Evolutionary conservation across 805 yeast genomes (phyloP).

Genomic region (Phaffomyces antillensis): DNA sequence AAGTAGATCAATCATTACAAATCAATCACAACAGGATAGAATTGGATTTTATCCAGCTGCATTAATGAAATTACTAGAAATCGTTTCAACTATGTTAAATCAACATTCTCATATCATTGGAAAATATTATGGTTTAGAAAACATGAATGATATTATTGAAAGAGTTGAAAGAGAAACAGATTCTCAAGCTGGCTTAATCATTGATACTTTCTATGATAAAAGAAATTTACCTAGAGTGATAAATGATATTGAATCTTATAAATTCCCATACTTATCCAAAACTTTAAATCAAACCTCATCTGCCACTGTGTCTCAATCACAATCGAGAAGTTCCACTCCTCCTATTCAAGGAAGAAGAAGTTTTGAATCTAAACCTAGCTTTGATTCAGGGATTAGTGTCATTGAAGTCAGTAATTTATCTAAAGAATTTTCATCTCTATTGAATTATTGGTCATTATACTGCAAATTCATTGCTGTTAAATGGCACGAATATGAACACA

Average conservation of each 20-base stretch:
- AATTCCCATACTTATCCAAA: conserved; percentile 34
- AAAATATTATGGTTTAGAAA: conserved; percentile 57
- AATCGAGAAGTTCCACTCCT: conserved; percentile 1
- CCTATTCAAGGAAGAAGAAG: conserved; percentile 14
- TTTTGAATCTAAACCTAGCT: conserved; percentile 25
- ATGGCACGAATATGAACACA: conserved; percentile 44
- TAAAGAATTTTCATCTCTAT: conserved; percentile 65
- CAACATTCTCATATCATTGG: conserved; percentile 81
- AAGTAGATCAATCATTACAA: conserved; percentile 56
- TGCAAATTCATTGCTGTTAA: conserved; percentile 63
- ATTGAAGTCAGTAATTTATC: conserved; percentile 60
- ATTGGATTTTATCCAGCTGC: conserved; percentile 55
- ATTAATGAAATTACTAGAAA: conserved; percentile 67
- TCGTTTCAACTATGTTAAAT: conserved; percentile 72
- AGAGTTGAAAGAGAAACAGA: conserved; percentile 84
- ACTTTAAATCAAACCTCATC: conserved; percentile 3
- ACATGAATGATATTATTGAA: conserved; percentile 60
- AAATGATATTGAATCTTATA: conserved; percentile 48
- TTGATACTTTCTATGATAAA: conserved; percentile 79
- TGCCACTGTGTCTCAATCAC: neutral
- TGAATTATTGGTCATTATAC: conserved; percentile 83
- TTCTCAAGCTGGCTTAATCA: conserved; percentile 81
- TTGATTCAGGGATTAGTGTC: conserved; percentile 32
- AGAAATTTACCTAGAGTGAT: conserved; percentile 50
- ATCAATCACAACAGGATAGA: conserved; percentile 31